Base-by-base conservation (phyloP, 202 grass and related monocot genomes). In the Carex sylvatica region DNA sequence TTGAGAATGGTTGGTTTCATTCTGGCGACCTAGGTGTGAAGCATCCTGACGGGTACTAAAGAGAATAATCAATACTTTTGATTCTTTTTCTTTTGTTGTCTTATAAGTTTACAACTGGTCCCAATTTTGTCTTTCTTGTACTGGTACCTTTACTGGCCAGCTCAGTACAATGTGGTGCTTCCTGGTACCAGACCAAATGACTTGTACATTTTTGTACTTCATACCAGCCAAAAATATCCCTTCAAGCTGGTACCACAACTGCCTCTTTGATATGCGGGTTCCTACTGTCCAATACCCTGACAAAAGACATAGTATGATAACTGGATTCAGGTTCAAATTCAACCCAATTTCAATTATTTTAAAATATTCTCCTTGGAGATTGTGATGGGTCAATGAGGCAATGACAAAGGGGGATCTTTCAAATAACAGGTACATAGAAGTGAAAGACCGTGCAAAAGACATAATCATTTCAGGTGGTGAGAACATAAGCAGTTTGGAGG, bases 381-480 rank as follows among this genome's bases (percentile, higher is more conserved):
- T 46, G 40, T 72, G 70, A 52, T 73, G 44, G 15, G 70, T 5
- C 20, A 26, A 24, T 52, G 13, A 47, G 70, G 10, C 20, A 26
- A 24, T 52, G 13, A 47, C 14, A 24, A 58, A 35, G 73, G 68
- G 16, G 14, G 8, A 4, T 35, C 15, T 76, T 77, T 77, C 73
- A 77, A 35, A 31, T 36, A 77, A 77, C 73, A 83, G 80, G 42
- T 97, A 97, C 31, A 83, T 98, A 64, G 95, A 98, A 80, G 95
- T 95, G 75, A 93, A 93, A 89, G 95, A 98, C 84, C 89, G 95
- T 15, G 90, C 92, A 19, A 98, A 98, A 82, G 95, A 98, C 73
- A 93, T 98, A 84, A 98, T 93, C 74, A 98, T 95, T 70, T 95
- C 95, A 15, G 95, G 95, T 28, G 95, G 95, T 15, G 95, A 98